Conservation (phyloP, 2,329 filamentous ascomycete genomes). For the Alternaria sp. region DNA sequence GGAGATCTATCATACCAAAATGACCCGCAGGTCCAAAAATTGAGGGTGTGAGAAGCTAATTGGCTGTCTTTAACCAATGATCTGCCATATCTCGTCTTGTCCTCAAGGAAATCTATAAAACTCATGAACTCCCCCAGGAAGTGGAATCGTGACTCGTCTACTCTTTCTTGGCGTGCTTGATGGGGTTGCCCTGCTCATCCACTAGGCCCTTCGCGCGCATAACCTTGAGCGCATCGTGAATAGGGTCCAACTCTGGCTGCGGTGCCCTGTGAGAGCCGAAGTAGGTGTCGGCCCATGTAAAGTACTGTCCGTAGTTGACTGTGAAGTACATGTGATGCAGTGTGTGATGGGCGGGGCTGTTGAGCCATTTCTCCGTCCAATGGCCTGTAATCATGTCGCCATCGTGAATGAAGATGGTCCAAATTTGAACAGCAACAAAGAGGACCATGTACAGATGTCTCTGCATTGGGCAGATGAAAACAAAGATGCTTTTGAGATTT, state of each 20-base stretch:
- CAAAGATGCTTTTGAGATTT: slow-evolving; percentile 1
- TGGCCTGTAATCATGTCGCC: slow-evolving; percentile 10
- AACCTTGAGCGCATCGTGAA: slow-evolving; percentile 11
- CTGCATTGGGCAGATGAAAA: slow-evolving; percentile 10
- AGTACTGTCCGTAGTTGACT: slow-evolving; percentile 13
- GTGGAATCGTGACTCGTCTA: slow-evolving; percentile 1
- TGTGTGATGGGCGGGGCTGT: slow-evolving; percentile 11
- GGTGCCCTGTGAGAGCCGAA: slow-evolving; percentile 9
- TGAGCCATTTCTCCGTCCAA: slow-evolving; percentile 11
- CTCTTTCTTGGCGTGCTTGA: slow-evolving; percentile 8
- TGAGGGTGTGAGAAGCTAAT: background rate
- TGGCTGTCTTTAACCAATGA: background rate
- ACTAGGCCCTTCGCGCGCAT: slow-evolving; percentile 10
- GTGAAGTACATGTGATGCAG: slow-evolving; percentile 13
- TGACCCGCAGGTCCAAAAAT: background rate
- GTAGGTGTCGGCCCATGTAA: slow-evolving; percentile 8
- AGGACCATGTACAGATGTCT: slow-evolving; percentile 12
- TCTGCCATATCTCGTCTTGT: background rate
- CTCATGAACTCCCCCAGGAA: background rate
- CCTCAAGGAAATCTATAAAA: background rate
- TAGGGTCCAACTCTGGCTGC: slow-evolving; percentile 6
- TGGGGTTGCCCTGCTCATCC: slow-evolving; percentile 6
- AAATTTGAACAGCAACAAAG: slow-evolving; percentile 8
- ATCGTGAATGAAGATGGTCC: slow-evolving; percentile 13
- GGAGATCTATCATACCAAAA: background rate